Base-by-base conservation (phyloP, 768 basidiomycete genomes). In the Xerocomellus intermedius region DNA sequence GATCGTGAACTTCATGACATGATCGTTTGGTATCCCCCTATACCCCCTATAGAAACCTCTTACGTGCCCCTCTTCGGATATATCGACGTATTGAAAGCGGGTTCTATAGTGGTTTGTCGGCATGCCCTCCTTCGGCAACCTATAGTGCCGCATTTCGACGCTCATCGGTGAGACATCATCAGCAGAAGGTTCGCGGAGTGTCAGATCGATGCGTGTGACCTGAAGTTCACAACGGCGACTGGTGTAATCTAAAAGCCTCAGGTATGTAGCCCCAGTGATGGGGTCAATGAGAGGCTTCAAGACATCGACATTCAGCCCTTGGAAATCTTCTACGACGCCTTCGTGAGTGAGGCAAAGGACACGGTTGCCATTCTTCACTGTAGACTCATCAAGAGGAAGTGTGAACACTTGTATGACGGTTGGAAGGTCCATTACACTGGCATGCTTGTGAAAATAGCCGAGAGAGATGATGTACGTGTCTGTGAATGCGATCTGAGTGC, bases 1-100 rank as follows among this genome's bases (percentile, higher is more conserved):
- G 12, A 59, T 46, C 16, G 47, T 7, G 17, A 52, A 57, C n/a
- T 52, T 57, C 16, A 42, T 9, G 42, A 58, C 12, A 4, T 26
- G 19, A 21, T 47, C 22, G 5, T 16, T 24, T 3, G 28, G 7
- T 28, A 28, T 5, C 17, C 16, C 16, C 19, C 2, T 9, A 13
- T 4, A 7, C 13, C 4, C 3, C 33, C 5, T 42, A 5, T 3
- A 28, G 17, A 58, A 32, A 1, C 56, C 50, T 26, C 56, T 49
- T 5, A 48, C 30, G 4, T 42, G 13, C 4, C 43, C 47, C 0
- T 37, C 28, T 2, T 48, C 22, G 1, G 24, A 47, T 22, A 50
- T 3, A 1, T 52, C 45, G 2, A 22, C 12, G 24, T 21, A 42
- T 32, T 21, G 17, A 12, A 12, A 8, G 19, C 38, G n/a, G 10